phyloP scores from a whole-genome alignment of 306 rosid genomes.

The Rosa rugosa region DNA sequence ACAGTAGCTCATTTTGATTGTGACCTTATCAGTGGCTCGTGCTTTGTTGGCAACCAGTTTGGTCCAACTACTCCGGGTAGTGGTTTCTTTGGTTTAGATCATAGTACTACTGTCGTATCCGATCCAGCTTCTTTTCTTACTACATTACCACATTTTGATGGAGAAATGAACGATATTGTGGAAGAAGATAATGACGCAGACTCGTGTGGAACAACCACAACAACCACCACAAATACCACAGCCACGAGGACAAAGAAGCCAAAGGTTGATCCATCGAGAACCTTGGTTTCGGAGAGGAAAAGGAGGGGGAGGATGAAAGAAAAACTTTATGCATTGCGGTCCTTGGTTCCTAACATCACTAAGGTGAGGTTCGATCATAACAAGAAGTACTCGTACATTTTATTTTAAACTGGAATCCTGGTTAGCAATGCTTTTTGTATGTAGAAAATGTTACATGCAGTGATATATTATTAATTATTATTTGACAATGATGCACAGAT shows the following conservation, averaged over 20 bases:
- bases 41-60: conserved; percentile 40
- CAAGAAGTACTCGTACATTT: neutral
- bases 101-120: conserved; percentile 4
- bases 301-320: conserved; percentile 90
- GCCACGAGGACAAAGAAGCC: conserved; percentile 27
- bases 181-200: conserved; percentile 38
- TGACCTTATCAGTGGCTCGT: conserved; percentile 44
- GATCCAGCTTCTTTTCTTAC: conserved; percentile 45
- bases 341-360: conserved; percentile 87
- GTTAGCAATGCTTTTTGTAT: neutral
- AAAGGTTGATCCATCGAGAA: conserved; percentile 65
- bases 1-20: conserved; percentile 38
- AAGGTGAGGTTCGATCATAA: conserved; percentile 43
- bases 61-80: conserved; percentile 5
- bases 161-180: conserved; percentile 18
- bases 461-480: neutral
- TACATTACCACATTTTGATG: conserved; percentile 46
- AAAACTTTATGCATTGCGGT: conserved; percentile 75
- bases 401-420: neutral
- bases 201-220: conserved; percentile 50
- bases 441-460: neutral
- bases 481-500: conserved; percentile 46
- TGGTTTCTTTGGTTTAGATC: conserved; percentile 10
- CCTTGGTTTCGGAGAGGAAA: conserved; percentile 73
- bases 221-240: conserved; percentile 15